Conservation (phyloP, 768 basidiomycete genomes). For the Suillus alpinus region DNA sequence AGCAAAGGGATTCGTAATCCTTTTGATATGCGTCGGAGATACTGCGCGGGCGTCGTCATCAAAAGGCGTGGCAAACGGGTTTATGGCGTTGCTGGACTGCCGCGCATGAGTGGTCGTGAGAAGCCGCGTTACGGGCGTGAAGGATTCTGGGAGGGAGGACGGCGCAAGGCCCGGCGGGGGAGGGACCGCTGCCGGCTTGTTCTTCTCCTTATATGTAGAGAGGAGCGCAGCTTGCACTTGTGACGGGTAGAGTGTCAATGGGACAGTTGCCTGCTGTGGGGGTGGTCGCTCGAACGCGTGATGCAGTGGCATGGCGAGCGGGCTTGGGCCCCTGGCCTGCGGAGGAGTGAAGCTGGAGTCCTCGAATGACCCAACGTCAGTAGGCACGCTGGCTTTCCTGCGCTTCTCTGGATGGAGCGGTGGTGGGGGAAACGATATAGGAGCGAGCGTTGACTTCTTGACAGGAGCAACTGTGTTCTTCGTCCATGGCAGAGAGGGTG, state of each 20-base stretch:
- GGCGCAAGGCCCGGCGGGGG: slow-evolving; percentile 4
- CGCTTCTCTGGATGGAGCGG: slow-evolving; percentile 32
- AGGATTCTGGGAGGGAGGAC: slow-evolving; percentile 18
- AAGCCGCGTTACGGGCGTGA: slow-evolving; percentile 41
- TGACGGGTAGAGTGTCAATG: slow-evolving; percentile 15
- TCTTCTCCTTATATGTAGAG: not conserved
- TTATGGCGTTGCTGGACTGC: slow-evolving; percentile 28
- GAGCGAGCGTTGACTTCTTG: slow-evolving; percentile 32
- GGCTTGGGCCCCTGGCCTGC: slow-evolving; percentile 20
- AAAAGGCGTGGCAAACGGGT: slow-evolving; percentile 78
- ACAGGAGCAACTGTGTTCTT: slow-evolving; percentile 18
- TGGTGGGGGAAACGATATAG: slow-evolving; percentile 32
- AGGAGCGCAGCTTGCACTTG: slow-evolving; percentile 16
- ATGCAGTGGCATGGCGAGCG: slow-evolving; percentile 40
- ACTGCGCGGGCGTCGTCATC: slow-evolving; percentile 59
- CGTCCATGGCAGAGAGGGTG: slow-evolving; percentile 23
- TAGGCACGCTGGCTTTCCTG: slow-evolving; percentile 35
- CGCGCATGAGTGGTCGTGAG: slow-evolving; percentile 43
- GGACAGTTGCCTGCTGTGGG: slow-evolving; percentile 13
- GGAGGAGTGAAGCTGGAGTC: slow-evolving; percentile 21
- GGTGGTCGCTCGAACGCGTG: slow-evolving; percentile 33
- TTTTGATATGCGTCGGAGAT: slow-evolving; percentile 35
- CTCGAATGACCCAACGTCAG: slow-evolving; percentile 31
- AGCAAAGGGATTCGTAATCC: slow-evolving; percentile 53
- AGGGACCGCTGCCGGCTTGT: not conserved